A percentile compares a stretch with the other conserved stretches of the same genome.
Conservation (phyloP, 306 rosid genomes). For the Sesbania bispinosa region DNA sequence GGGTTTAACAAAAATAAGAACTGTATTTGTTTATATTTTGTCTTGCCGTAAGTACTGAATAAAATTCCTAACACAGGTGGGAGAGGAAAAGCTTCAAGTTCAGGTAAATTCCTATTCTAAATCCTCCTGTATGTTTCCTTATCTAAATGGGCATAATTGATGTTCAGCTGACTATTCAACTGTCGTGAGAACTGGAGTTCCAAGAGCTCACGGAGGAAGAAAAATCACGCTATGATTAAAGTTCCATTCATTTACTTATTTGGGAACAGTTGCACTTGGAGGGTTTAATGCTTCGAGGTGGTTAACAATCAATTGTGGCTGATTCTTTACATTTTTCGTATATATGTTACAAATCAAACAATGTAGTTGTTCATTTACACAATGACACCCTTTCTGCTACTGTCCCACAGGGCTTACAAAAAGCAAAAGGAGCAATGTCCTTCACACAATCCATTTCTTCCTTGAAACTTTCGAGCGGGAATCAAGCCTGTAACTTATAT, state of each 20-base stretch:
- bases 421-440: conserved; percentile 64
- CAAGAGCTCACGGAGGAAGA: conserved; percentile 55
- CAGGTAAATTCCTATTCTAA: conserved; percentile 40
- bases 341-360: too few species aligned
- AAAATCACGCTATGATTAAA: conserved; percentile 49
- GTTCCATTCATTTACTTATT: conserved; percentile 57
- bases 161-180: conserved; percentile 46
- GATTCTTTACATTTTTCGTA: too few species aligned
- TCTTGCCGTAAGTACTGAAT: conserved; percentile 18
- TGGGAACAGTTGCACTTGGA: conserved; percentile 70
- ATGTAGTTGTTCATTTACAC: neutral
- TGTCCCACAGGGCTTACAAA: conserved; percentile 60
- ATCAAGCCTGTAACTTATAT: neutral
- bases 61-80: conserved; percentile 44
- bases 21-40: neutral
- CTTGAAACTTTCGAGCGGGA: conserved; percentile 35
- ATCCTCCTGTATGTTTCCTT: conserved; percentile 2
- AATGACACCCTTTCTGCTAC: neutral
- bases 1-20: neutral
- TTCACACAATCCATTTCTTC: conserved; percentile 86
- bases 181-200: conserved; percentile 69
- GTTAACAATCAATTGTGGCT: neutral
- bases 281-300: conserved; percentile 65
- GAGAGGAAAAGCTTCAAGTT: conserved; percentile 34
- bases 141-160: neutral